These are phyloP conservation scores for Aureobasidium melanogenum DNA, from an alignment of 2,329 filamentous ascomycete genomes.

Conservation along the genomic window DNA sequence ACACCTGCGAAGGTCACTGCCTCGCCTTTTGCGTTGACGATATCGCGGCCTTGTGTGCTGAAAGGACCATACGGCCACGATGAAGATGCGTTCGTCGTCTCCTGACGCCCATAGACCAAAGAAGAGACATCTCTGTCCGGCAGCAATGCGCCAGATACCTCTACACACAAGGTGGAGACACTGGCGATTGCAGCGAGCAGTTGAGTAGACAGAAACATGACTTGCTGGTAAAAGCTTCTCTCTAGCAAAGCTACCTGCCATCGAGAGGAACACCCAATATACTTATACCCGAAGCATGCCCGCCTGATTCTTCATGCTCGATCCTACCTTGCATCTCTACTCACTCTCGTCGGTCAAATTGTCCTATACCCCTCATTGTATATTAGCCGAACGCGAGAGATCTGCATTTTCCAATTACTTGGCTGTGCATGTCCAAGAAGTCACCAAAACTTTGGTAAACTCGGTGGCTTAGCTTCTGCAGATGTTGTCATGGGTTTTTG, in stretches of 20 bases:
- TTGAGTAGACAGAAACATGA: background rate
- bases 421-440: background rate
- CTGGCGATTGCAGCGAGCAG: background rate
- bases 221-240: background rate
- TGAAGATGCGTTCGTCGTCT: background rate
- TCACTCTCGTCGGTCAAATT: background rate
- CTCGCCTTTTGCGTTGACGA: constrained; percentile 27
- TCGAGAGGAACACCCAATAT: background rate
- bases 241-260: background rate
- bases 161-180: background rate
- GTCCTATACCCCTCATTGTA: constrained; percentile 4
- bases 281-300: background rate
- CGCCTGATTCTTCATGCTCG: background rate
- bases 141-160: background rate
- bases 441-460: background rate
- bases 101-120: background rate
- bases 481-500: background rate
- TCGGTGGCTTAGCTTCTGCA: background rate
- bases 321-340: background rate
- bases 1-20: constrained; percentile 41
- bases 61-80: constrained; percentile 16
- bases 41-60: constrained; percentile 20
- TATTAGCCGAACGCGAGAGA: background rate
- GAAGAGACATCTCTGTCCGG: background rate
- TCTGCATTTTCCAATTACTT: constrained; percentile 3